A percentile compares a stretch with the other conserved stretches of the same genome.
Conservation (phyloP, 2,329 filamentous ascomycete genomes). For the Didymella exigua region DNA sequence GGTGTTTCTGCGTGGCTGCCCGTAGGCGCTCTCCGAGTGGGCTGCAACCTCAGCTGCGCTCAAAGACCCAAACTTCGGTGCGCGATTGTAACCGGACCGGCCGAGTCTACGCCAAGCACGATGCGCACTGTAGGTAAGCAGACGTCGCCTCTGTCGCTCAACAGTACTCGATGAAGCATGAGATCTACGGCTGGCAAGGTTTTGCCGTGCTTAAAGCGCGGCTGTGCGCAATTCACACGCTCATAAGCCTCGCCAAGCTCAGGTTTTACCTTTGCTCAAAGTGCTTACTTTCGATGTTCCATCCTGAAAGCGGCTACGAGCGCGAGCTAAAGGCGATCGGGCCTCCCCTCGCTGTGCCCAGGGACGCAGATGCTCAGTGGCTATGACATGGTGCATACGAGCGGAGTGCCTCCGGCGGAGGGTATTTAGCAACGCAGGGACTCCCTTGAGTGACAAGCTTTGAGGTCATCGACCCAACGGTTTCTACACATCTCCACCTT, state of each 20-base stretch:
- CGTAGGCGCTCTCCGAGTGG: not conserved
- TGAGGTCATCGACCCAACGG: not conserved
- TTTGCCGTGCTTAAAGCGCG: not conserved
- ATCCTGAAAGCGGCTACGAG: constrained; percentile 1
- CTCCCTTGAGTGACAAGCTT: not conserved
- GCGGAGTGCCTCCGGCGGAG: constrained; percentile 1
- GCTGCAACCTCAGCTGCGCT: not conserved
- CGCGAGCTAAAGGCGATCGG: not conserved
- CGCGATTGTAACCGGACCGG: not conserved
- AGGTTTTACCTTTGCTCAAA: not conserved
- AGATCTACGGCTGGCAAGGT: constrained; percentile 1
- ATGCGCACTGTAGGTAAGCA: not conserved
- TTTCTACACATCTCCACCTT: not conserved
- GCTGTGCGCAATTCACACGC: constrained; percentile 3
- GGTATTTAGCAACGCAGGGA: constrained; percentile 2
- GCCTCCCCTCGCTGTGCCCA: not conserved
- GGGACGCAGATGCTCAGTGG: not conserved
- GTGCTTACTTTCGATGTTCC: constrained; percentile 5
- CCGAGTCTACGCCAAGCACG: not conserved
- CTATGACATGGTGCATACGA: constrained; percentile 3
- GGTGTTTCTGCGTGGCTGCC: not conserved
- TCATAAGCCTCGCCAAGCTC: constrained; percentile 14
- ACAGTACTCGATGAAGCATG: not conserved
- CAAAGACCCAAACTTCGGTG: not conserved
- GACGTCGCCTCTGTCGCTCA: not conserved